A percentile compares a stretch with the other conserved stretches of the same genome.
Conservation (phyloP, 768 basidiomycete species). For the Mycena polygramma region DNA sequence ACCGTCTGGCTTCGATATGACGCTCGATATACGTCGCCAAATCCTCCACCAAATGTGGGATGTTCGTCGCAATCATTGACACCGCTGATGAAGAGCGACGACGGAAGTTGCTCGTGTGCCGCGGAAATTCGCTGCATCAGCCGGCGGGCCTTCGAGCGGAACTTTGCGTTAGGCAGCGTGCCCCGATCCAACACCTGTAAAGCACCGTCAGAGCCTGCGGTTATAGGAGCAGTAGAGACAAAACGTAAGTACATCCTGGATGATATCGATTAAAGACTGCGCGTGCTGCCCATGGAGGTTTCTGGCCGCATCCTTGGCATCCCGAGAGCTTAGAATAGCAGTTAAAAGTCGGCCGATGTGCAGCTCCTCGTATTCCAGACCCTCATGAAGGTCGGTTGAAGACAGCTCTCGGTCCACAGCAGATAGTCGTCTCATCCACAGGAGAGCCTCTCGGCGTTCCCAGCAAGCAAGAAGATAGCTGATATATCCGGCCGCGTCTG, state of each 20-base stretch:
- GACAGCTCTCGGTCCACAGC: too few species aligned
- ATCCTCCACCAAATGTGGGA: slow-evolving; percentile 36
- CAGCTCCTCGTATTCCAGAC: too few species aligned
- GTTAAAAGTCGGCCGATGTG: too few species aligned
- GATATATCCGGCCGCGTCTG: too few species aligned
- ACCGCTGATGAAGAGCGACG: slow-evolving; percentile 31
- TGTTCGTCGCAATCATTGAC: slow-evolving; percentile 27
- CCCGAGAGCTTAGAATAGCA: too few species aligned
- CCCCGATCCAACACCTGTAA: slow-evolving; percentile 14
- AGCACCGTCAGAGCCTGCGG: not conserved
- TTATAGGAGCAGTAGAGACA: not conserved
- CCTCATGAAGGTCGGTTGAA: too few species aligned
- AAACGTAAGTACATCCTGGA: slow-evolving; percentile 5
- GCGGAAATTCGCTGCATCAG: slow-evolving; percentile 32
- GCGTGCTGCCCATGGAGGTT: not conserved
- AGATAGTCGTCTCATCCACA: too few species aligned
- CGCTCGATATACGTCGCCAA: slow-evolving; percentile 29
- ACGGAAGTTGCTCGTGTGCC: slow-evolving; percentile 28
- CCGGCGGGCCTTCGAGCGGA: slow-evolving; percentile 17
- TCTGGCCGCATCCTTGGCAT: too few species aligned
- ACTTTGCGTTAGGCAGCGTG: not conserved
- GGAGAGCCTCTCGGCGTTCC: too few species aligned
- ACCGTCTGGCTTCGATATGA: slow-evolving; percentile 11
- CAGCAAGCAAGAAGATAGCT: too few species aligned
- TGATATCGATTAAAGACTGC: slow-evolving; percentile 3